Conservation (phyloP, 2,329 filamentous ascomycete species). For the Diplocarpon mali region DNA sequence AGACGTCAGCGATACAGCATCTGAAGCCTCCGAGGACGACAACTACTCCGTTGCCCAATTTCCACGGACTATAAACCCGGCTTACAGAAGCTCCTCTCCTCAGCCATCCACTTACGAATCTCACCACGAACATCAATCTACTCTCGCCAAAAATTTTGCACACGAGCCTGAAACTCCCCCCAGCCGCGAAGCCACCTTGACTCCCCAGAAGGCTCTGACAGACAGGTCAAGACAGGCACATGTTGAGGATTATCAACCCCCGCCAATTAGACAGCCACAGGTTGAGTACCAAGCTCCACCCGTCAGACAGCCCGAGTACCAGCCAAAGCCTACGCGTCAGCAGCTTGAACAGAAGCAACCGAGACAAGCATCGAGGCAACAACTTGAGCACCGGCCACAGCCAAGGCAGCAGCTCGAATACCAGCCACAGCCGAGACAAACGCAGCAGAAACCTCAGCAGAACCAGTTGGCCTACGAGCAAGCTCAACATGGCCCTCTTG, state of each 20-base stretch:
- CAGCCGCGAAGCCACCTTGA: constrained; percentile 36
- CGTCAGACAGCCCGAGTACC: constrained; percentile 9
- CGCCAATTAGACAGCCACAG: constrained; percentile 9
- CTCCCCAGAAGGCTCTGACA: constrained; percentile 37
- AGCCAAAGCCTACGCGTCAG: constrained; percentile 4
- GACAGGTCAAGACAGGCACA: constrained; percentile 20
- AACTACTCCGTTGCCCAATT: constrained; percentile 94
- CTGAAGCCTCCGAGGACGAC: constrained; percentile 76
- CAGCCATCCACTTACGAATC: constrained; percentile 89
- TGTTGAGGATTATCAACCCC: constrained; percentile 15
- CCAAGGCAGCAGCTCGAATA: constrained; percentile 11
- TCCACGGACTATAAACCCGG: constrained; percentile 86
- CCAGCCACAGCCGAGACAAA: constrained; percentile 9
- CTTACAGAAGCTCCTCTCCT: constrained; percentile 90
- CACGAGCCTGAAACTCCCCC: constrained; percentile 36
- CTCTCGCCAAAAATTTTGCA: constrained; percentile 57
- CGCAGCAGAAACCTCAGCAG: constrained; percentile 12
- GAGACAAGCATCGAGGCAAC: constrained; percentile 5
- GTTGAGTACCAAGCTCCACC: constrained; percentile 9
- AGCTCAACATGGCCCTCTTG: constrained; percentile 50
- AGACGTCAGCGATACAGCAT: constrained; percentile 68
- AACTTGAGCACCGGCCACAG: constrained; percentile 4
- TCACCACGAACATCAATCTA: constrained; percentile 75
- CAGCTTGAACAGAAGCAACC: constrained; percentile 9
- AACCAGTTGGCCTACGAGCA: constrained; percentile 20